phyloP scores from a whole-genome alignment of 495 filamentous ascomycete species.

The Trichoderma asperelloides region DNA sequence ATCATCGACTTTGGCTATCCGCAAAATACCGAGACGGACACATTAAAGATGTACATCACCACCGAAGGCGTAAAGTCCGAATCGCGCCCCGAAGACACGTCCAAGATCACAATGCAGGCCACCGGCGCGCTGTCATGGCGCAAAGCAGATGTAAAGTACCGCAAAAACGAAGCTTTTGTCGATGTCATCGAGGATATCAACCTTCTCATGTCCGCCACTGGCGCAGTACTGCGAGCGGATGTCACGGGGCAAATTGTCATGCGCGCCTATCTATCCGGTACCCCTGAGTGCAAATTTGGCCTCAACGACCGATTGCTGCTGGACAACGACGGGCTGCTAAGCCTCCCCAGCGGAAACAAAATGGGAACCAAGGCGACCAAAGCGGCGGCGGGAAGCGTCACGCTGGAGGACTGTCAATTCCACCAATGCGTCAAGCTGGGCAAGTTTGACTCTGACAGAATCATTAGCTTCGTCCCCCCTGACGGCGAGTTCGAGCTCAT shows the following conservation, averaged over 20 bases:
- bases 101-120: conserved; percentile 97
- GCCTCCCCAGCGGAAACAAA: conserved; percentile 58
- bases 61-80: conserved; percentile 98
- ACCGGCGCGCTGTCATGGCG: conserved; percentile 96
- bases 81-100: conserved; percentile 83
- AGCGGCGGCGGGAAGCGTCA: conserved; percentile 91
- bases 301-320: conserved; percentile 92
- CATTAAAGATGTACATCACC: conserved; percentile 99
- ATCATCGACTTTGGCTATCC: conserved; percentile 99
- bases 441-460: conserved; percentile 94
- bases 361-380: conserved; percentile 79
- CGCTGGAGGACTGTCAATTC: conserved; percentile 96
- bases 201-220: conserved; percentile 92
- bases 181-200: conserved; percentile 99
- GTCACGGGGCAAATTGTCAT: conserved; percentile 98
- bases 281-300: conserved; percentile 98
- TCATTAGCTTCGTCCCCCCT: conserved; percentile 95
- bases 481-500: conserved; percentile 99
- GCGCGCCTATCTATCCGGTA: conserved; percentile 95
- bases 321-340: conserved; percentile 63
- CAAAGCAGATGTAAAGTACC: conserved; percentile 93
- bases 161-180: conserved; percentile 98
- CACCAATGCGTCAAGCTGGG: conserved; percentile 98
- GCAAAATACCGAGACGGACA: conserved; percentile 98
- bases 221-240: conserved; percentile 90